Evolutionary conservation across 345 rosid species (phyloP), one percentile per base, ranked within the genome.

Genomic region (Sonneratia caseolaris): DNA sequence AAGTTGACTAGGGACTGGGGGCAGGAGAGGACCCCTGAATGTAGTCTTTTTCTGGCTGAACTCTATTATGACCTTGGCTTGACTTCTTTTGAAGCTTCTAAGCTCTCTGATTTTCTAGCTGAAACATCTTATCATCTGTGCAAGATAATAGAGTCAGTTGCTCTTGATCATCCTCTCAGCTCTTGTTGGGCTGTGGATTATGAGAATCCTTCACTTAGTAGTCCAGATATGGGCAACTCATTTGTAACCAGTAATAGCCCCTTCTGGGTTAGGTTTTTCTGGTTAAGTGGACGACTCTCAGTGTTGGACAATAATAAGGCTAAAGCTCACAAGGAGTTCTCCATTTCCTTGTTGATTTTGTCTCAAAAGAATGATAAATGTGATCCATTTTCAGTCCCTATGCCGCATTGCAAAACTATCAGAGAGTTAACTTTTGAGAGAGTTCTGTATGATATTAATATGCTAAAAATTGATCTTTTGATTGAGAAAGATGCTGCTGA

Each of bases 21-120:
- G 7, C 86, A 76, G 79, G 93, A 89, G 78, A 87, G 96, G 82
- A 88, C 86, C 56, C 86, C 86, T 72, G 96, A 86, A 76, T 95
- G 97, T 81, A 84, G 88, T 84, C 91, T 95, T 74, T 92, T 89
- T 85, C 96, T 95, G 66, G 93, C 97, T 1, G 99, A 95, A 81
- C 78, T 95, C 78, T 92, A 86, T 80, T 80, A 85, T 79, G 97
- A 95, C 73, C 77, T 89, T 71, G 93, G 86, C 21, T 82, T 83
- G 66, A 76, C 83, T 76, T 84, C 85, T 76, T 78, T 83, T 42
- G 84, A 84, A 73, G 74, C 76, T 72, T 70, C 85, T 57, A 86
- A 83, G 78, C 70, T 73, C 69, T 74, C 90, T 36, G 87, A 88
- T 74, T 87, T 81, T 75, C 76, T 89, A 77, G 76, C 79, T 1